Percentiles rank a stretch among this genome's conserved stretches.
Evolutionary conservation across 257 asterid species (phyloP).

Genomic region (Solanum okadae): DNA sequence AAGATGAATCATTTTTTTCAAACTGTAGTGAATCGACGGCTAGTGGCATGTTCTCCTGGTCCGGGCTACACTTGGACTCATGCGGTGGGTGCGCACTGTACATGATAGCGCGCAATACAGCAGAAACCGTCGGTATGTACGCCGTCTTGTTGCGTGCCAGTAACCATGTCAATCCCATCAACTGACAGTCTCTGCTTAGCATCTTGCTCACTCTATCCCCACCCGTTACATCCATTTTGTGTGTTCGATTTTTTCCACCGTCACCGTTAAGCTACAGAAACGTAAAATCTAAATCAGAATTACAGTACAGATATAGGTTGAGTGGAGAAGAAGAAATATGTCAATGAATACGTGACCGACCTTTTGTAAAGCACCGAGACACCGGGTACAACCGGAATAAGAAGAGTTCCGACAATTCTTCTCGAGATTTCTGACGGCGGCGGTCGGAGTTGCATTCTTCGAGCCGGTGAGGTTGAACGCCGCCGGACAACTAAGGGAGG

Average conservation of each 20-base stretch:
- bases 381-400: slow-evolving; percentile 75
- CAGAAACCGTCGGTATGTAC: slow-evolving; percentile 97
- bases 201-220: slow-evolving; percentile 63
- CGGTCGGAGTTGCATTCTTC: slow-evolving; percentile 70
- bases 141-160: slow-evolving; percentile 96
- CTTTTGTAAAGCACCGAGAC: slow-evolving; percentile 86
- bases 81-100: slow-evolving; percentile 86
- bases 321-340: background rate
- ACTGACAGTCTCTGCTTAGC: slow-evolving; percentile 78
- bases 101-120: slow-evolving; percentile 91
- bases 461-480: slow-evolving; percentile 61
- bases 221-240: slow-evolving; percentile 7
- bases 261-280: slow-evolving; percentile 44
- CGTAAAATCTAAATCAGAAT: background rate
- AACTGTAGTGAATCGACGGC: slow-evolving; percentile 93
- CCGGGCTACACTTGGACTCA: slow-evolving; percentile 87
- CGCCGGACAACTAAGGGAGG: slow-evolving; percentile 64
- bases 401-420: slow-evolving; percentile 65
- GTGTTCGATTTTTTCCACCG: slow-evolving; percentile 61
- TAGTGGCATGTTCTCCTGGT: slow-evolving; percentile 99
- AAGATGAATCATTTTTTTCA: slow-evolving; percentile 38
- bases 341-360: slow-evolving; percentile 18
- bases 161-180: slow-evolving; percentile 99
- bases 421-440: slow-evolving; percentile 79
- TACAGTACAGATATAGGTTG: slow-evolving; percentile 8